Conservation (phyloP, 1,284 basidiomycete genomes). For the Neolentinus lepideus region DNA sequence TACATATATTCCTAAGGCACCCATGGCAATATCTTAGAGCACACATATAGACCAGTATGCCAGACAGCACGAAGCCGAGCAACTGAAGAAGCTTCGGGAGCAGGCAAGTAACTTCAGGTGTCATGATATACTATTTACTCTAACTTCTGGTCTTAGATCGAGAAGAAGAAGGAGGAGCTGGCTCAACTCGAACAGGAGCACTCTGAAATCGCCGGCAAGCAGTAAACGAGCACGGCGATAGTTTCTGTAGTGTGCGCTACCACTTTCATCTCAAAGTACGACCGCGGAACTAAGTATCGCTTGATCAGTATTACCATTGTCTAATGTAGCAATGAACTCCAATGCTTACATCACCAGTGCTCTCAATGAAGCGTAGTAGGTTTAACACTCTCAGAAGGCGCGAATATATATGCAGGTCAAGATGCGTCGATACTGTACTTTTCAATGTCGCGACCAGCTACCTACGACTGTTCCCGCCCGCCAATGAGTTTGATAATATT, state of each 20-base stretch:
- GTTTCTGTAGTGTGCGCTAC: too few species aligned
- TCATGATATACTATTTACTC: not conserved
- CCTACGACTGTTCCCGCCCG: conserved; percentile 12
- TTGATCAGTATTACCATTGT: too few species aligned
- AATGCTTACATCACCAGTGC: not conserved
- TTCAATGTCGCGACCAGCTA: not conserved
- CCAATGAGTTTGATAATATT: conserved; percentile 53
- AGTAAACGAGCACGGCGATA: not conserved
- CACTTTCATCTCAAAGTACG: too few species aligned
- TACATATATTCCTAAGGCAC: too few species aligned
- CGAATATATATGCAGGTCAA: too few species aligned
- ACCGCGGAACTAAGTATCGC: too few species aligned
- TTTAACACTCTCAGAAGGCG: too few species aligned
- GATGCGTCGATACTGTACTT: too few species aligned
- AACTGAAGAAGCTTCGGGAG: conserved; percentile 48
- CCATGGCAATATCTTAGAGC: not conserved
- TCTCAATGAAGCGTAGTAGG: not conserved
- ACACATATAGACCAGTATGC: conserved; percentile 46
- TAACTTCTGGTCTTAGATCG: conserved; percentile 32
- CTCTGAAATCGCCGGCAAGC: conserved; percentile 16
- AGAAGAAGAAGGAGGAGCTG: conserved; percentile 49
- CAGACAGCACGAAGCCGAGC: conserved; percentile 45
- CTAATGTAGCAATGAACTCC: not conserved
- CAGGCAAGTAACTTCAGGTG: conserved; percentile 33
- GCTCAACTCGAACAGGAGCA: conserved; percentile 32